A percentile compares a stretch with the other conserved stretches of the same genome.
Conservation (phyloP, 2,329 filamentous ascomycete genomes). For the Botrytis hyacinthi region DNA sequence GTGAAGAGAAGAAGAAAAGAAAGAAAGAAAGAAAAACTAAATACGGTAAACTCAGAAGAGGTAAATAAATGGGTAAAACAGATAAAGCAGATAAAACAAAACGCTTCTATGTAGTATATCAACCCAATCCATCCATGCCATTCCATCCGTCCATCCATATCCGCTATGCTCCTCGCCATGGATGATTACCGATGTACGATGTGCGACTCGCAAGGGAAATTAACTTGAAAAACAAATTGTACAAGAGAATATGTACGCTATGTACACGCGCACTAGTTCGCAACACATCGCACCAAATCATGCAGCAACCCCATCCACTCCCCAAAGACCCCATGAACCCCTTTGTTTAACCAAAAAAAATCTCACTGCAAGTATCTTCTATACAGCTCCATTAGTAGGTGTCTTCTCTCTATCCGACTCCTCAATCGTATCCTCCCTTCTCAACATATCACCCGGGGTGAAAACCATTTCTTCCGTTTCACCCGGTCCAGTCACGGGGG, state of each 20-base stretch:
- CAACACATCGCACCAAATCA: not conserved
- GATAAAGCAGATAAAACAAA: not conserved
- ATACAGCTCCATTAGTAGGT: slow-evolving; percentile 16
- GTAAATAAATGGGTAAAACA: not conserved
- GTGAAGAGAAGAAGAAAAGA: not conserved
- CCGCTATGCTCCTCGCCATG: not conserved
- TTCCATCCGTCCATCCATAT: not conserved
- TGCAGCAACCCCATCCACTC: not conserved
- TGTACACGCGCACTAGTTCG: slow-evolving; percentile 8
- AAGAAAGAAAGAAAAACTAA: not conserved
- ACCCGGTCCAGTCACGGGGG: slow-evolving; percentile 44
- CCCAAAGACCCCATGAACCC: slow-evolving; percentile 4
- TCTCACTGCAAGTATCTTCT: not conserved
- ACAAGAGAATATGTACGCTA: slow-evolving; percentile 14
- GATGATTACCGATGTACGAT: not conserved
- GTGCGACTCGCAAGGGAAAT: not conserved
- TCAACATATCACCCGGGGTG: slow-evolving; percentile 22
- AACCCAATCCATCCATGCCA: not conserved
- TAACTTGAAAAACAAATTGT: slow-evolving; percentile 8
- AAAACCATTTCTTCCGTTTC: slow-evolving; percentile 37
- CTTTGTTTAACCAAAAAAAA: not conserved
- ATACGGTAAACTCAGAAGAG: not conserved
- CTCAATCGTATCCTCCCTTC: slow-evolving; percentile 6
- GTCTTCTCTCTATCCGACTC: slow-evolving; percentile 20
- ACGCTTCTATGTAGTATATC: slow-evolving; percentile 15